Conservation (phyloP, 805 yeast genomes). For the Komagataella kurtzmanii region DNA sequence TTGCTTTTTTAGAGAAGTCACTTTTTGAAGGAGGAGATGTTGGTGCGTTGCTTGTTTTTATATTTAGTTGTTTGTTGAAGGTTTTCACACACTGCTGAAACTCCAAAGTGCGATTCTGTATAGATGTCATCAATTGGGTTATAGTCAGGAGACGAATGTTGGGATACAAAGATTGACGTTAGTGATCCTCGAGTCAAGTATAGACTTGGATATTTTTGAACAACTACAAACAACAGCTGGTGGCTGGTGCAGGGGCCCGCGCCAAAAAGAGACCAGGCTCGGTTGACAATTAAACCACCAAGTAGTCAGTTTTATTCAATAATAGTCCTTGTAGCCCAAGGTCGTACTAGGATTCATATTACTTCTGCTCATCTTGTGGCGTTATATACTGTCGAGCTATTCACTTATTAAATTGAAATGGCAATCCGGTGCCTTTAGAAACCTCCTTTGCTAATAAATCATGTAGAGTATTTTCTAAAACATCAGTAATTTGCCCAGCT, state of each 20-base stretch:
- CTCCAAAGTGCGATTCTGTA: slow-evolving; percentile 82
- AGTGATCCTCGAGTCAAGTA: background rate
- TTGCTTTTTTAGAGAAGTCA: slow-evolving; percentile 61
- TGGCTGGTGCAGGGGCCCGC: no score
- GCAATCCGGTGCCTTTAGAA: slow-evolving; percentile 13
- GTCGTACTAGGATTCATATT: no score
- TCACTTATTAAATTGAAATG: slow-evolving; percentile 1
- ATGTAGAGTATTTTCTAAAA: slow-evolving; percentile 19
- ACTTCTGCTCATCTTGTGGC: background rate
- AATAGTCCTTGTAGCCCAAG: no score
- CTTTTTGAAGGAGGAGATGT: slow-evolving; percentile 30
- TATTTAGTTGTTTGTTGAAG: slow-evolving; percentile 41
- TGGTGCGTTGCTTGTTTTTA: slow-evolving; percentile 11
- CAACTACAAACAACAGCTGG: no score
- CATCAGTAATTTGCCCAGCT: background rate
- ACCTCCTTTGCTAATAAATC: slow-evolving; percentile 40
- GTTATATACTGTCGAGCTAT: background rate
- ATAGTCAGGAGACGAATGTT: background rate
- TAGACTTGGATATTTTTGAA: no score
- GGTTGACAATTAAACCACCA: no score
- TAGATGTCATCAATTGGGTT: slow-evolving; percentile 5
- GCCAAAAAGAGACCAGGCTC: no score
- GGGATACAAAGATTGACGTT: background rate
- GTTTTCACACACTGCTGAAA: slow-evolving; percentile 84
- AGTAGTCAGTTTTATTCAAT: no score